These are phyloP conservation scores for Farysia itapuensis DNA, from an alignment of 1,284 basidiomycete genomes.

Conservation along the genomic window DNA sequence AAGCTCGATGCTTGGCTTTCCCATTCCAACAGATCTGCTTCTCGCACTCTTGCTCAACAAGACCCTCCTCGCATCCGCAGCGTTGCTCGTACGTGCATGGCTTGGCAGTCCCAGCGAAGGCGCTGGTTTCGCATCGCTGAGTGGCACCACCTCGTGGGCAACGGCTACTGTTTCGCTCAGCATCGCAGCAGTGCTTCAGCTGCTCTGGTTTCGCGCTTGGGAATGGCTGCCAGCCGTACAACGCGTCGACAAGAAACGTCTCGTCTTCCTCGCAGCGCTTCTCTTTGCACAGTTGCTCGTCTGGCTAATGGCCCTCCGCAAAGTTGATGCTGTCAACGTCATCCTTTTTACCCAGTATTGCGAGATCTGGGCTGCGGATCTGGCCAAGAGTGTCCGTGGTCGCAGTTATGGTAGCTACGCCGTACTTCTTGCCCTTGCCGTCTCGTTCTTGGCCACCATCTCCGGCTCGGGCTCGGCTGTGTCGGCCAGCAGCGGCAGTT, in stretches of 20 bases:
- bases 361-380: constrained; percentile 55
- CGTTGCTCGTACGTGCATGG: constrained; percentile 54
- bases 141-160: constrained; percentile 41
- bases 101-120: constrained; percentile 45
- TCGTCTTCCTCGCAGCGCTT: constrained; percentile 38
- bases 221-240: constrained; percentile 43
- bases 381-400: constrained; percentile 28
- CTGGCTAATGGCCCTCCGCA: constrained; percentile 52
- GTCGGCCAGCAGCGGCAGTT: constrained; percentile 1
- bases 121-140: constrained; percentile 1
- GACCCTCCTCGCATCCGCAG: constrained; percentile 53
- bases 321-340: constrained; percentile 48
- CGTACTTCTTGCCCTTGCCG: constrained; percentile 38
- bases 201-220: constrained; percentile 49
- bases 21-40: constrained; percentile 54
- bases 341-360: constrained; percentile 58
- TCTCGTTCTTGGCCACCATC: constrained; percentile 40
- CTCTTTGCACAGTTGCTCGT: constrained; percentile 44
- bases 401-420: constrained; percentile 47
- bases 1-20: constrained; percentile 17
- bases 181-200: constrained; percentile 44
- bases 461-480: constrained; percentile 11
- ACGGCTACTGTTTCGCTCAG: constrained; percentile 42
- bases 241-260: constrained; percentile 22
- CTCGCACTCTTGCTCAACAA: constrained; percentile 56